Percentiles rank a stretch among this genome's conserved stretches.
These are phyloP conservation scores for Pleurotus ostreatus DNA, from an alignment of 768 basidiomycete species.

Conservation along the genomic window DNA sequence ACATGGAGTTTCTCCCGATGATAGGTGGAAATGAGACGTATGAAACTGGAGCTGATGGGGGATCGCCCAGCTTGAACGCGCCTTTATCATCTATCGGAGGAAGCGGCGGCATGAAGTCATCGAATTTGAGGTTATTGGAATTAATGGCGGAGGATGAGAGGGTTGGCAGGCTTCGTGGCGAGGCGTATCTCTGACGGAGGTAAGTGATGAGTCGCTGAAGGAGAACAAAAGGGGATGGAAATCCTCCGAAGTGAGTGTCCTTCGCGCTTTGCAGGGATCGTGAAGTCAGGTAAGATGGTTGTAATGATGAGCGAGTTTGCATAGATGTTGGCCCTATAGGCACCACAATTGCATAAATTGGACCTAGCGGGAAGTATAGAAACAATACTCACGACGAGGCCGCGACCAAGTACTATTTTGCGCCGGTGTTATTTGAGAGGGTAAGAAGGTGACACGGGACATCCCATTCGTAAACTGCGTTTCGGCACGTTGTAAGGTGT, in stretches of 20 bases:
- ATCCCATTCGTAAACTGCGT: not conserved
- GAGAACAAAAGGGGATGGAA: conserved; percentile 1
- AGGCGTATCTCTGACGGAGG: not conserved
- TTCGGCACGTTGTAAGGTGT: not conserved
- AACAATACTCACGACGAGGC: no score
- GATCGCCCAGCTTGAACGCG: not conserved
- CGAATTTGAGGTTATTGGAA: not conserved
- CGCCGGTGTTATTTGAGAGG: not conserved
- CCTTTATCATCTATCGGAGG: not conserved
- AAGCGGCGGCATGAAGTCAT: not conserved
- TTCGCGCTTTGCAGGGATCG: conserved; percentile 2
- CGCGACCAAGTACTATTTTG: not conserved
- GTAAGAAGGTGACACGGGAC: conserved; percentile 3
- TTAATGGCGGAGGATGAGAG: conserved; percentile 1
- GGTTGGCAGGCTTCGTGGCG: not conserved
- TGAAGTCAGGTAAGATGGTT: conserved; percentile 3
- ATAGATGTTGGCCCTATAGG: not conserved
- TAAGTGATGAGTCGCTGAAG: not conserved
- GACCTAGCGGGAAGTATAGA: no score
- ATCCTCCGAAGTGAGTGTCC: conserved; percentile 3
- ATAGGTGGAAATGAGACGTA: conserved; percentile 86
- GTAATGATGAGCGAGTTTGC: not conserved
- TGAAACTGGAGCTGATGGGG: conserved; percentile 45
- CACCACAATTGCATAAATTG: not conserved
- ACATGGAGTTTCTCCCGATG: conserved; percentile 78